Base-by-base conservation (phyloP, 2,329 filamentous ascomycete genomes). In the Fusarium sp. region DNA sequence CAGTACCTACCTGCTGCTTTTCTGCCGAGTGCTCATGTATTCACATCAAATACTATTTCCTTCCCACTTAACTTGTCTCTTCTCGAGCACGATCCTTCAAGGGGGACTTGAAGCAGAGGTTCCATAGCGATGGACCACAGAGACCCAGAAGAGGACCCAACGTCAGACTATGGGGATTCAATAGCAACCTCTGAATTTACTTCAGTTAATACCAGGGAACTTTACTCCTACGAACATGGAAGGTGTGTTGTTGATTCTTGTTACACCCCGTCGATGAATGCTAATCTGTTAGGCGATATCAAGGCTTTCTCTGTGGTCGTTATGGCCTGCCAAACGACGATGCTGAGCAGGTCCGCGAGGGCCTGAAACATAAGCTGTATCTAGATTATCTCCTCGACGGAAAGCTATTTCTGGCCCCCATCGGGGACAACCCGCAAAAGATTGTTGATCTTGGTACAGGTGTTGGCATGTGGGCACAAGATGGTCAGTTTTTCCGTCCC, bases 401-500 rank as follows among this genome's bases (percentile, higher is more conserved):
- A 41, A 80, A 81, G 33, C 78, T 86, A 17, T 84, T 82, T 63
- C 64, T 85, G 2, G 82, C 86, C 4, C 86, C 86, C 11, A 82
- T 88, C 24, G 83, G 82, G 26, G 76, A 82, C 31, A 78, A 80
- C 28, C 85, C 85, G 6, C 86, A 87, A 54, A 87, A 85, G 71
- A 86, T 88, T 65, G 79, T 88, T 41, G 86, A 88, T 66, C 75
- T 88, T 22, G 87, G 86, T 33, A 87, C 86, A 9, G 87, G 86
- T 11, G 85, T 84, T 38, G 85, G 85, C 35, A 83, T 89, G 47
- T 91, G 89, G 89, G 88, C 89, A 6, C 85, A 89, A 60, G 85
- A 87, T 73, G 80, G 85, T 87, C 75, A 42, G 82, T 80, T 24
- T 24, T 33, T 62, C 59, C 9, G 26, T 31, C 20, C 47, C 36